Percentiles rank a stretch among this genome's conserved stretches.
Evolutionary conservation across 1,139 yeast genomes (phyloP).

Genomic region (Sugiyamaella japonica): DNA sequence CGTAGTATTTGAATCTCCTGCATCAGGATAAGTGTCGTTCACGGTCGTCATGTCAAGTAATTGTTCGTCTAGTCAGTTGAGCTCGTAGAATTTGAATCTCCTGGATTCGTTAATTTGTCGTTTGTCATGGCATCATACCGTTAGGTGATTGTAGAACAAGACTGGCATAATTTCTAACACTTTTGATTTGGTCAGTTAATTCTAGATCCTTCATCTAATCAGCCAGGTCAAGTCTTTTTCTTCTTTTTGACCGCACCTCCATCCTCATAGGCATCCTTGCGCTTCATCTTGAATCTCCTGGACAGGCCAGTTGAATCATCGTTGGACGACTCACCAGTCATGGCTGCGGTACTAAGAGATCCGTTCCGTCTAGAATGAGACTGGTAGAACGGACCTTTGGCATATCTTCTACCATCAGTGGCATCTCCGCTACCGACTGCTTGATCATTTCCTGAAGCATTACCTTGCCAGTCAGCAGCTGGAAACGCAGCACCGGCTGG

Average conservation of each 20-base stretch:
- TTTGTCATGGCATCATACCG: too few species aligned
- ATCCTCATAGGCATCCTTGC: constrained; percentile 22
- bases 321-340: constrained; percentile 30
- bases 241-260: constrained; percentile 18
- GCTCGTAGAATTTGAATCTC: too few species aligned
- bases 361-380: constrained; percentile 16
- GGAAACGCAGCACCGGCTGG: constrained; percentile 45
- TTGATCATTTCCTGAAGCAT: constrained; percentile 35
- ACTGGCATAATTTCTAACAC: too few species aligned
- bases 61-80: too few species aligned
- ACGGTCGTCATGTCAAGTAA: too few species aligned
- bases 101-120: too few species aligned
- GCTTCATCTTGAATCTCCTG: constrained; percentile 24
- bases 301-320: constrained; percentile 27
- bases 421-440: constrained; percentile 7
- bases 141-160: too few species aligned
- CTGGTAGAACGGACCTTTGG: constrained; percentile 16
- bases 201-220: too few species aligned
- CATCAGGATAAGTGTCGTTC: too few species aligned
- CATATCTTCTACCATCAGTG: constrained; percentile 16
- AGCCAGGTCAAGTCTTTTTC: constrained; percentile 11
- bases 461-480: constrained; percentile 51
- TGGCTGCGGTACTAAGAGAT: constrained; percentile 17
- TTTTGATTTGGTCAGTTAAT: too few species aligned
- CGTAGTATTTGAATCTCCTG: too few species aligned